Evolutionary conservation across 1,284 basidiomycete genomes (phyloP), one percentile per base, ranked within the genome.

Genomic region (Marasmius fiardii): DNA sequence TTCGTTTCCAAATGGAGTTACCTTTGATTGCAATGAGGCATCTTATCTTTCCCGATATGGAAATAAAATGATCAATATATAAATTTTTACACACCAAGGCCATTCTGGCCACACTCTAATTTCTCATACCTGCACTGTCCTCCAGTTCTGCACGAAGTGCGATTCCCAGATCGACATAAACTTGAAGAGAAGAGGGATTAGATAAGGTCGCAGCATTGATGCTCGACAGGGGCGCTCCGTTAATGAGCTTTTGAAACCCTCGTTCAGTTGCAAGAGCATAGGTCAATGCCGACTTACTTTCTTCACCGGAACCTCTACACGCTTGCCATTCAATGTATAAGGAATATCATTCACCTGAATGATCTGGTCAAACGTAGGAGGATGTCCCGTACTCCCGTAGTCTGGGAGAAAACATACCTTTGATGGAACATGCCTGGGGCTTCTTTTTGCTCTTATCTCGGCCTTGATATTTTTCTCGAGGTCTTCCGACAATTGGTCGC

Each of bases 241-340:
- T 92, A 75, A 93, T 86, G 63, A 93, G 85, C 86, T 88, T 60
- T 57, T 57, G 41, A 50, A 20, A 26, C 28, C 57, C 53, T 61
- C 55, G 64, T 58, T 64, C 49, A 64, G 55, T 56, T 52, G 50
- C 53, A 58, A 61, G 53, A 56, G 50, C 39, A 54, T 35, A 41
- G 16, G 62, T 59, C 11, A 20, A 20, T 20, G 16, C 16, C 39
- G 7, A n/a, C 39, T 41, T 20, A 86, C 85, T 79, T 92, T 92
- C 70, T 90, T 92, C 31, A 90, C 85, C 8, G 88, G 80, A 11
- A 92, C 88, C 69, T 95, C 93, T 51, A 94, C 90, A 44, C 87
- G 82, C 68, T 95, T 95, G 33, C 88, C 88, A 61, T 94, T 95
- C 53, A 93, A 73, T 12, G 93, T 95, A 68, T 93, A 89, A 14